A percentile compares a stretch with the other conserved stretches of the same genome.
These are phyloP conservation scores for Oryza nivara DNA, from an alignment of 176 grass and related monocot species.

Conservation along the genomic window DNA sequence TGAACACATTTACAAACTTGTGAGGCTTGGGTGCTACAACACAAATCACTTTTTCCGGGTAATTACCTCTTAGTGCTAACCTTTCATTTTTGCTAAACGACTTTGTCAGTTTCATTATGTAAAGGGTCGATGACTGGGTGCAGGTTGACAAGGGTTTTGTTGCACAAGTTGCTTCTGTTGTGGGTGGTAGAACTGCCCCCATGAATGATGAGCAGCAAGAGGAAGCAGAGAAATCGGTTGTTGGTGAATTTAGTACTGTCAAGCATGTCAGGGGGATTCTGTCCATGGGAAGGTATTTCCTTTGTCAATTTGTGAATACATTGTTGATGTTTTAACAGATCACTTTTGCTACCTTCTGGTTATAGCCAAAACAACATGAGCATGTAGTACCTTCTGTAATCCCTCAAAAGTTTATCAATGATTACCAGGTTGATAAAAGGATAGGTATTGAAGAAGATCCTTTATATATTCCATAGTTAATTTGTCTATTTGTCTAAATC, in stretches of 20 bases:
- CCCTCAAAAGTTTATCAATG: background rate
- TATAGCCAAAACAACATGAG: background rate
- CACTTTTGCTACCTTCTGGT: background rate
- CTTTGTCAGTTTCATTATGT: slow-evolving; percentile 4
- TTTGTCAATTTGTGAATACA: slow-evolving; percentile 2
- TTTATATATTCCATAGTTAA: slow-evolving; percentile 14
- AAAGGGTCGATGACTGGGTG: slow-evolving; percentile 11
- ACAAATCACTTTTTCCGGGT: slow-evolving; percentile 97
- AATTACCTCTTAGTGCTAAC: background rate
- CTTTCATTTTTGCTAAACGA: background rate
- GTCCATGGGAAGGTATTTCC: slow-evolving; percentile 89
- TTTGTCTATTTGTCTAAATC: background rate
- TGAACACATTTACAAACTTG: slow-evolving; percentile 94
- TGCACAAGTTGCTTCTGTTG: slow-evolving; percentile 90
- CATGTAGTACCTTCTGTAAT: background rate
- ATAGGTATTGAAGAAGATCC: background rate
- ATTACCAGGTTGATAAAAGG: background rate
- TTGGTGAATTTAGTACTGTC: slow-evolving; percentile 96
- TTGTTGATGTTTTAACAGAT: background rate
- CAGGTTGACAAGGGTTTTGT: slow-evolving; percentile 98
- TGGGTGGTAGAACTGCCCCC: slow-evolving; percentile 73
- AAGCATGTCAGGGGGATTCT: slow-evolving; percentile 97
- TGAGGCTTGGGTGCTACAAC: slow-evolving; percentile 89
- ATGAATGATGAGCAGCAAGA: slow-evolving; percentile 77
- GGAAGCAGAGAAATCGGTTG: slow-evolving; percentile 78